Conservation (phyloP, 1,139 yeast genomes). For the Hyphopichia fennica region DNA sequence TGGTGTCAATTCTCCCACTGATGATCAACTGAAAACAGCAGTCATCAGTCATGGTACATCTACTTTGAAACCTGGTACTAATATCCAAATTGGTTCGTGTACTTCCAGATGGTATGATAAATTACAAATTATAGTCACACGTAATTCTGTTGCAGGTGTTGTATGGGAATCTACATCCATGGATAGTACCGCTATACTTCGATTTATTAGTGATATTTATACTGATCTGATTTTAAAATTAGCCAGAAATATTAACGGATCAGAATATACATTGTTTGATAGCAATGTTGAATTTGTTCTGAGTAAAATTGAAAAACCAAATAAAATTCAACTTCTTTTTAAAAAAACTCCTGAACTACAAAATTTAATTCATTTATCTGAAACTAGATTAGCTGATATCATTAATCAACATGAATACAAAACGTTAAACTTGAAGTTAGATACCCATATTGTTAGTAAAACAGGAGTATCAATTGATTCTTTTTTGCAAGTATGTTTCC, state of each 20-base stretch:
- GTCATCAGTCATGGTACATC: constrained; percentile 67
- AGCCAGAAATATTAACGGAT: constrained; percentile 69
- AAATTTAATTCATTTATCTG: constrained; percentile 63
- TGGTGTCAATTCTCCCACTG: constrained; percentile 46
- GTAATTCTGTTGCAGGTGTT: constrained; percentile 72
- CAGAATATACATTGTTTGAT: constrained; percentile 67
- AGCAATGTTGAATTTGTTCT: constrained; percentile 31
- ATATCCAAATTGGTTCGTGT: constrained; percentile 72
- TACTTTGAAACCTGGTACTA: constrained; percentile 48
- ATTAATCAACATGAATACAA: constrained; percentile 68
- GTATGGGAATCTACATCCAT: constrained; percentile 76
- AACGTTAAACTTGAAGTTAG: constrained; percentile 40
- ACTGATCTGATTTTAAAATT: constrained; percentile 72
- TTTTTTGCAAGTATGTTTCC: constrained; percentile 65
- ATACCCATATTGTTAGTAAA: constrained; percentile 47
- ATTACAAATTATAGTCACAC: constrained; percentile 65
- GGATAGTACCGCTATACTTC: constrained; percentile 73
- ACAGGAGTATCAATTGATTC: constrained; percentile 64
- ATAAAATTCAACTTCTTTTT: constrained; percentile 44
- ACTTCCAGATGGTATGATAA: constrained; percentile 81
- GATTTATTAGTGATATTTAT: constrained; percentile 73
- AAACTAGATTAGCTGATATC: constrained; percentile 73
- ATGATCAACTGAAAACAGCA: constrained; percentile 48
- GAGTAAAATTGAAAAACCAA: constrained; percentile 47
- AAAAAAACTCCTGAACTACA: constrained; percentile 46